phyloP scores from a whole-genome alignment of 1,139 yeast genomes.

The Blastobotrys capitulatus region DNA sequence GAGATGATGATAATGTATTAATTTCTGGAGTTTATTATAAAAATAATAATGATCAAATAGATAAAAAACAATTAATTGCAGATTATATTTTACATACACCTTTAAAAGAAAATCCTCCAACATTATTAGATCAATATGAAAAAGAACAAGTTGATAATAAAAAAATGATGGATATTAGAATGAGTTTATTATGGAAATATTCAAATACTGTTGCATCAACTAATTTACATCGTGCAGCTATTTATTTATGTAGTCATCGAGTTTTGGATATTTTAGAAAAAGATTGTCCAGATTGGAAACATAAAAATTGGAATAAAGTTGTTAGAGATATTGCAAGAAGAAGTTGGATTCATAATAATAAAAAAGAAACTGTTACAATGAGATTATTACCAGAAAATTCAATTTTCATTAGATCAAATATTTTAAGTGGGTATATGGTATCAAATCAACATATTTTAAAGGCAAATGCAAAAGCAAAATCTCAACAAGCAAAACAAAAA shows the following conservation, averaged over 20 bases:
- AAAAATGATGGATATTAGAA: conserved; percentile 69
- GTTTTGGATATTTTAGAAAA: conserved; percentile 41
- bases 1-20: conserved; percentile 63
- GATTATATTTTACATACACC: conserved; percentile 53
- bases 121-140: conserved; percentile 65
- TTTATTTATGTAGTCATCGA: conserved; percentile 65
- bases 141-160: conserved; percentile 59
- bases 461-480: conserved; percentile 30
- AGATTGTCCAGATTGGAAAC: conserved; percentile 14
- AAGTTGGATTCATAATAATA: conserved; percentile 74
- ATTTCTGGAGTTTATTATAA: conserved; percentile 56
- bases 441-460: conserved; percentile 80
- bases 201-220: conserved; percentile 76
- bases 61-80: conserved; percentile 65
- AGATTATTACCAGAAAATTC: conserved; percentile 30
- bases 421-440: conserved; percentile 77
- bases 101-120: conserved; percentile 41
- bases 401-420: conserved; percentile 70
- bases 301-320: conserved; percentile 57
- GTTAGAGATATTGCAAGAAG: conserved; percentile 85
- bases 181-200: conserved; percentile 85
- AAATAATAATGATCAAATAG: conserved; percentile 66
- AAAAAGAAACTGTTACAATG: conserved; percentile 11
- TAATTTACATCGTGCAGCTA: conserved; percentile 66
- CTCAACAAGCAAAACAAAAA: conserved; percentile 6